Conservation (phyloP, 305 asterid species). For the Fraxinus dipetala region DNA sequence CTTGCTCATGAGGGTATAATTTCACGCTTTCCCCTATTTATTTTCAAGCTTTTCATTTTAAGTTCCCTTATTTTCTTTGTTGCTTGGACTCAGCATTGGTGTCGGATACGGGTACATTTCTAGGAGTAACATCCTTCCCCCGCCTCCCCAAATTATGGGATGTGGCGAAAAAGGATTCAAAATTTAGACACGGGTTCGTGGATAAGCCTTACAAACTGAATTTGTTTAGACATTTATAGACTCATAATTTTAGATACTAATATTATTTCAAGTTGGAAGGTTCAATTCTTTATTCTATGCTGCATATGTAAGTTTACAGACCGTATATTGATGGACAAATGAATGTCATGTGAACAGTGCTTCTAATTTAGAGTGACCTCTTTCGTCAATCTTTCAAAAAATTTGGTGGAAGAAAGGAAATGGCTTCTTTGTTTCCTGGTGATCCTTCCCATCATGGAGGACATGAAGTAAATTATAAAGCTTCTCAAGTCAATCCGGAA, state of each 20-base stretch:
- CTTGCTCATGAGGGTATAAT: background rate
- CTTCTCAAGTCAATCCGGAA: constrained; percentile 46
- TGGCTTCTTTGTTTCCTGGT: constrained; percentile 57
- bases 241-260: background rate
- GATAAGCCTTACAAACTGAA: background rate
- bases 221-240: background rate
- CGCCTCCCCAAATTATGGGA: background rate
- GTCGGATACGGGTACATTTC: background rate
- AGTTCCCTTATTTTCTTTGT: background rate
- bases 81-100: background rate
- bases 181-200: background rate
- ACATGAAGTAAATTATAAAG: constrained; percentile 46
- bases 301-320: constrained; percentile 14
- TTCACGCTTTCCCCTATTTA: background rate
- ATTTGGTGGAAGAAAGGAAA: constrained; percentile 35
- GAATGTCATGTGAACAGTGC: constrained; percentile 16
- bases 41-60: background rate
- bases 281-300: constrained; percentile 7
- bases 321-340: constrained; percentile 19
- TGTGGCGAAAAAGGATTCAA: background rate
- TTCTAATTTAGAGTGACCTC: constrained; percentile 18
- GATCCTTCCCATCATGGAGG: constrained; percentile 56
- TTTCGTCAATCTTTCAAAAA: constrained; percentile 17
- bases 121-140: background rate
- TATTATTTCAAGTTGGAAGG: background rate